Conservation (phyloP, 106 monocot genomes). For the Xerophyta viscosa region DNA sequence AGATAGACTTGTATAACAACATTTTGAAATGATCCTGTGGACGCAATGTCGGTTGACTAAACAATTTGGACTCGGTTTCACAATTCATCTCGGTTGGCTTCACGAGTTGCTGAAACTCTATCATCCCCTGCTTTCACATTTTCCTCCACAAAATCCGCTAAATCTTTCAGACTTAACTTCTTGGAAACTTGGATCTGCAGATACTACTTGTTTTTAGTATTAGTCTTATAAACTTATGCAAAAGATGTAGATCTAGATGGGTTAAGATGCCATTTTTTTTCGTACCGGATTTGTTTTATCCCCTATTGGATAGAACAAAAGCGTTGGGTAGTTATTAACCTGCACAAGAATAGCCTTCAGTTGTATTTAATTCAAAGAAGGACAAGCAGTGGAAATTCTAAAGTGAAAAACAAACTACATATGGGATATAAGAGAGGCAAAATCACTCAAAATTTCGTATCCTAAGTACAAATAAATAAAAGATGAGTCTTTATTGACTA, state of each 20-base stretch:
- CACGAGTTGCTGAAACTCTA: slow-evolving; percentile 9
- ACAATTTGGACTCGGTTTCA: too few species aligned
- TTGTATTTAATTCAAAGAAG: not conserved
- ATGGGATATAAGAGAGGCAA: too few species aligned
- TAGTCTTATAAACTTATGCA: not conserved
- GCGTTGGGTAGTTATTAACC: slow-evolving; percentile 66
- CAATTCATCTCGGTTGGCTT: slow-evolving; percentile 38
- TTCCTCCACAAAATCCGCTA: slow-evolving; percentile 48
- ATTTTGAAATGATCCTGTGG: too few species aligned
- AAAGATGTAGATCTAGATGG: too few species aligned
- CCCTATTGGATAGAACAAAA: slow-evolving; percentile 70
- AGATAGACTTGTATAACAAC: too few species aligned
- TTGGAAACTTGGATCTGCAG: slow-evolving; percentile 81
- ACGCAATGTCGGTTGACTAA: too few species aligned
- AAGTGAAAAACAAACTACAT: too few species aligned
- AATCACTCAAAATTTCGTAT: too few species aligned
- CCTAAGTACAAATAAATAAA: too few species aligned
- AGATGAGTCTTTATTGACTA: too few species aligned
- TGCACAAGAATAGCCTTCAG: slow-evolving; percentile 18
- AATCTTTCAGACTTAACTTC: slow-evolving; percentile 65
- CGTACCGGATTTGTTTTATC: slow-evolving; percentile 87
- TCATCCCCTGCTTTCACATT: slow-evolving; percentile 9
- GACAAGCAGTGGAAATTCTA: not conserved
- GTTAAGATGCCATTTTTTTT: not conserved
- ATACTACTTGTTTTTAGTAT: not conserved